Evolutionary conservation across 2,329 filamentous ascomycete species (phyloP), one percentile per base, ranked within the genome.

Genomic region (Arachnopeziza araneosa): DNA sequence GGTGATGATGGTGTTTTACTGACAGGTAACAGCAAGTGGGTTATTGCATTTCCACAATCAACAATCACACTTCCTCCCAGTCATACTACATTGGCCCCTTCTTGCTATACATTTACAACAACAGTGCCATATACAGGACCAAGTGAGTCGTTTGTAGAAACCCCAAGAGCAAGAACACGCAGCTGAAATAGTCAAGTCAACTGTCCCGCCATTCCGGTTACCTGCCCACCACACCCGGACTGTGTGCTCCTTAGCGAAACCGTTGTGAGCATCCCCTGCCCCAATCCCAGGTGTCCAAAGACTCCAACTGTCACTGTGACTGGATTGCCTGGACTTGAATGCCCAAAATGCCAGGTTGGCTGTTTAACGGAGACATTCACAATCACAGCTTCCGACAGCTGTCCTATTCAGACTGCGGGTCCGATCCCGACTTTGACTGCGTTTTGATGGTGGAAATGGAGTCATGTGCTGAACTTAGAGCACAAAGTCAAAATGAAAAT

Each of bases 281-380:
- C 49, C 4, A 55, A 66, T 21, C 50, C 53, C 9, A 52, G 52
- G 9, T 66, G 66, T 52, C 61, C 64, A n/a, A 52, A 48, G 23
- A 68, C 66, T 23, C 60, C 65, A 50, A 68, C 66, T 1, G 62
- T 62, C 8, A 67, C 64, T 7, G 60, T 61, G 3, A 67, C 66
- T 23, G 62, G 26, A 30, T 30, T 30, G 9, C 26, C 26, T 30
- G 26, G 26, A 30, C 26, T 30, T 30, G 26, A 30, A 30, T 30
- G 26, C 26, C 26, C 26, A 30, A 30, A 30, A 30, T 30, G 26
- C 26, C 26, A 30, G 26, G 26, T 30, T 30, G 26, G 26, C 26
- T 30, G 26, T 30, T 30, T 30, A 9, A 30, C 26, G 9, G 26
- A 30, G 26, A 30, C 9, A 30, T 30, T 30, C 9, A 30, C 26